Base-by-base conservation (phyloP, 2,329 filamentous ascomycete genomes). In the Alternaria tenuissima region DNA sequence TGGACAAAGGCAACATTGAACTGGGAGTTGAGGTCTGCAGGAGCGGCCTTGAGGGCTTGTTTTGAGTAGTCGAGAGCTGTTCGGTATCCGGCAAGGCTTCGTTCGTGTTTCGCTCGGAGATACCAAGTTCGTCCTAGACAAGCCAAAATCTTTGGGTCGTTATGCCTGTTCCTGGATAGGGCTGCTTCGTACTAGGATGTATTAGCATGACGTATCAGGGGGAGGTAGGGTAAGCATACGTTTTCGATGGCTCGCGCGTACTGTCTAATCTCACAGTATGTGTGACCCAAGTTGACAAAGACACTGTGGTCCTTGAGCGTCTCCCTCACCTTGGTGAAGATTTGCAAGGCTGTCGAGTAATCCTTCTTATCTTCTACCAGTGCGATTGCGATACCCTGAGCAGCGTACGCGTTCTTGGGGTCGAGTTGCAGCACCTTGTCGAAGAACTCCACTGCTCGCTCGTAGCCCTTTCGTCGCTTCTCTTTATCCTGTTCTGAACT, bases 1-100 rank as follows among this genome's bases (percentile, higher is more conserved):
- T 98, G 95, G 28, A 98, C 92, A 74, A 97, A 99, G 0, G 95
- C 95, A 28, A 99, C 92, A 73, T 99, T 99, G 86, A 99, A 99
- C 77, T 95, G 93, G 78, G 95, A 92, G 79, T 97, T 93, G 30
- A 94, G 85, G 71, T 96, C 92, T 5, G 95, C 91, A 0, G 93
- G 91, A 1, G 91, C 89, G 55, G 91, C 86, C 56, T 88, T 87
- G 18, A 96, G 87, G 26, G 94, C 93, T 86, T 86, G 85, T 60
- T 84, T 82, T 14, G 88, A 86, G 70, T 88, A 88, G 41, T 89
- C 87, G 32, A 91, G 81, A 3, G 87, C 85, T 30, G 84, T 87
- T 73, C 88, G 89, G 81, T 88, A 87, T 12, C 85, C 84, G n/a
- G 83, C 75, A 26, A 90, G 77, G 63, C 80, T 87, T 73, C 86